A percentile compares a stretch with the other conserved stretches of the same genome.
Evolutionary conservation across 2,329 filamentous ascomycete species (phyloP).

Genomic region (Colletotrichum zoysiae): DNA sequence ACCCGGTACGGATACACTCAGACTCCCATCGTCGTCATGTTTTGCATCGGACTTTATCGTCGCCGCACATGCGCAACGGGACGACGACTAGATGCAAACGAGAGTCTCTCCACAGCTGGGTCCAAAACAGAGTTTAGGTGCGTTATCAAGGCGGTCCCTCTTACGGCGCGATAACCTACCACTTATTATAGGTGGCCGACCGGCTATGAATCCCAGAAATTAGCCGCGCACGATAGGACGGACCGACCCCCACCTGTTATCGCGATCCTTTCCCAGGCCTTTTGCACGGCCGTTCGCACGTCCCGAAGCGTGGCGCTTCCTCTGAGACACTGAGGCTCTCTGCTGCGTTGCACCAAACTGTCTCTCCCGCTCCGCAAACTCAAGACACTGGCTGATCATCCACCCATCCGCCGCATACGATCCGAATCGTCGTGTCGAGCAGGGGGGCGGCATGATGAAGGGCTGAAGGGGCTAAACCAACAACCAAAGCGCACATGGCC

Average conservation of each 20-base stretch:
- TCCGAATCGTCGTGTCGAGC: conserved; percentile 8
- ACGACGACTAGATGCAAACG: conserved; percentile 3
- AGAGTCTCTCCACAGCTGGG: neutral
- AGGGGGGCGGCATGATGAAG: conserved; percentile 2
- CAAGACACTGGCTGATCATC: conserved; percentile 19
- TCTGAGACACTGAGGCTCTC: conserved; percentile 18
- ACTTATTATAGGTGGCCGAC: neutral
- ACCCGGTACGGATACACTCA: conserved; percentile 1
- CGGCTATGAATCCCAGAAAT: conserved; percentile 4
- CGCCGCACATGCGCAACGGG: conserved; percentile 17
- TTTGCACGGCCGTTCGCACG: conserved; percentile 17
- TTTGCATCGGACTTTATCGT: conserved; percentile 17
- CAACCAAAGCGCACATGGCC: conserved; percentile 22
- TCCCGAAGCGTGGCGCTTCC: neutral
- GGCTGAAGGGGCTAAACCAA: conserved; percentile 7
- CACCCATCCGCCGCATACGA: neutral
- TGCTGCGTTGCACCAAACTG: conserved; percentile 33
- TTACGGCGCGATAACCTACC: too few species aligned
- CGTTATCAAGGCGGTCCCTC: too few species aligned
- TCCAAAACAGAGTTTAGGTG: neutral
- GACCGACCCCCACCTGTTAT: conserved; percentile 25
- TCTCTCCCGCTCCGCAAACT: conserved; percentile 27
- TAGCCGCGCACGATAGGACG: neutral
- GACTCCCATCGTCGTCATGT: conserved; percentile 15
- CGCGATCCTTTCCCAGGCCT: conserved; percentile 24